Conservation (phyloP, 495 filamentous ascomycete genomes). For the Tuber indicum region DNA sequence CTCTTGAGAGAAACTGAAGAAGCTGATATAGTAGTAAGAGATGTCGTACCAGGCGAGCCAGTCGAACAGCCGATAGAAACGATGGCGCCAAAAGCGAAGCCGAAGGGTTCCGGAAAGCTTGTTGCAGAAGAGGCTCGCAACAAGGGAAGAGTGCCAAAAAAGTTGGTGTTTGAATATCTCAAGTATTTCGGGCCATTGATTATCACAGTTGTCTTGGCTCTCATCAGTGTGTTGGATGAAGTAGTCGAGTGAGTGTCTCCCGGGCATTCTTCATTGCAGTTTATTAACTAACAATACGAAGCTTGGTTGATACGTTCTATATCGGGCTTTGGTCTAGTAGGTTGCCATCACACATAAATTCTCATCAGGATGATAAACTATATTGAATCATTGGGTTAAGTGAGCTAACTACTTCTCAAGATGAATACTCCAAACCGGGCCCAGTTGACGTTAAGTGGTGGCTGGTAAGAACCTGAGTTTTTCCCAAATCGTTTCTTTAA, state of each 20-base stretch:
- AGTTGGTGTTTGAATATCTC: conserved; percentile 25
- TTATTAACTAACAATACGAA: conserved; percentile 7
- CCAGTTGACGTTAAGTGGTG: background rate
- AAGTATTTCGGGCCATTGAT: conserved; percentile 16
- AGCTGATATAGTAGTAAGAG: background rate
- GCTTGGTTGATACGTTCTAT: conserved; percentile 18
- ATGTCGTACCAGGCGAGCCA: background rate
- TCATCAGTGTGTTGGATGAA: conserved; percentile 18
- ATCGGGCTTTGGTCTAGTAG: conserved; percentile 36
- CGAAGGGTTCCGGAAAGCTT: conserved; percentile 17
- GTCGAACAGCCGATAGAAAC: background rate
- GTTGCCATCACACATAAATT: conserved; percentile 32
- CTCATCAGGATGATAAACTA: background rate
- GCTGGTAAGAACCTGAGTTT: background rate
- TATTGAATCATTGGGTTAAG: conserved; percentile 27
- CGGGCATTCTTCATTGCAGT: background rate
- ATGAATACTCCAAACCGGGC: conserved; percentile 34
- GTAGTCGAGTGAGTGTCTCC: conserved; percentile 8
- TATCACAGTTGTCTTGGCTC: conserved; percentile 11
- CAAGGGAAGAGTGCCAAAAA: conserved; percentile 18
- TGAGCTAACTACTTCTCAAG: conserved; percentile 17
- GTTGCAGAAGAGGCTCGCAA: conserved; percentile 26
- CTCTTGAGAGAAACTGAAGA: conserved; percentile 9
- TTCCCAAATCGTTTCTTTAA: background rate
- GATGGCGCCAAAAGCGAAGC: conserved; percentile 3